phyloP scores from a whole-genome alignment of 2,329 filamentous ascomycete species.

The Penicillium paneum region DNA sequence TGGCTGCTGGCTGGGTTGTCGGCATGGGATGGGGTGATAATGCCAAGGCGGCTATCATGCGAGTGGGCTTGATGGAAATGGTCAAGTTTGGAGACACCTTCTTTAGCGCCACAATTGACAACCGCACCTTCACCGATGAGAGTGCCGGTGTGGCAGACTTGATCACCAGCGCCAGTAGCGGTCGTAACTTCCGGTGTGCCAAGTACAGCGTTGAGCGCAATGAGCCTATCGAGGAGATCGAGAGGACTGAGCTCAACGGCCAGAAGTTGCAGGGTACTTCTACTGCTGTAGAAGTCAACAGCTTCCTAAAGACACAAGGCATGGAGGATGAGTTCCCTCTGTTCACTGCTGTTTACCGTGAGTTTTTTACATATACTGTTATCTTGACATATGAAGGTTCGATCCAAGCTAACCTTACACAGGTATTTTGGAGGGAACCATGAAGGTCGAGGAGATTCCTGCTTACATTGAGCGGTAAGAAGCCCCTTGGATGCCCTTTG shows the following conservation, averaged over 20 bases:
- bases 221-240: conserved; percentile 79
- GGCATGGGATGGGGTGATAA: conserved; percentile 98
- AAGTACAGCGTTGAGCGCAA: conserved; percentile 80
- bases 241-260: conserved; percentile 85
- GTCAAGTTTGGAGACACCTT: conserved; percentile 93
- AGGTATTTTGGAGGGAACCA: conserved; percentile 73
- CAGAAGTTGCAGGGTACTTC: conserved; percentile 95
- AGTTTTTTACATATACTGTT: conserved; percentile 27
- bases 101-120: conserved; percentile 76
- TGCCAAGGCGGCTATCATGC: conserved; percentile 97
- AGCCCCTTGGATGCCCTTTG: conserved; percentile 1
- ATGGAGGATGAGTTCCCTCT: conserved; percentile 82
- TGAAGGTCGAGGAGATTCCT: conserved; percentile 77
- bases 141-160: conserved; percentile 92
- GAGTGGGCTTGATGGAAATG: conserved; percentile 92
- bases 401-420: conserved; percentile 20
- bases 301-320: conserved; percentile 75
- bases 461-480: conserved; percentile 56
- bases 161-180: conserved; percentile 88
- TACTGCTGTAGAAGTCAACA: conserved; percentile 87
- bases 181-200: conserved; percentile 90
- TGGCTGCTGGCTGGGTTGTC: conserved; percentile 92
- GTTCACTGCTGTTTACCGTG: conserved; percentile 79
- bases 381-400: not conserved
- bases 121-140: conserved; percentile 92